Base-by-base conservation (phyloP, 2,329 filamentous ascomycete species). In the Beauveria sp. region DNA sequence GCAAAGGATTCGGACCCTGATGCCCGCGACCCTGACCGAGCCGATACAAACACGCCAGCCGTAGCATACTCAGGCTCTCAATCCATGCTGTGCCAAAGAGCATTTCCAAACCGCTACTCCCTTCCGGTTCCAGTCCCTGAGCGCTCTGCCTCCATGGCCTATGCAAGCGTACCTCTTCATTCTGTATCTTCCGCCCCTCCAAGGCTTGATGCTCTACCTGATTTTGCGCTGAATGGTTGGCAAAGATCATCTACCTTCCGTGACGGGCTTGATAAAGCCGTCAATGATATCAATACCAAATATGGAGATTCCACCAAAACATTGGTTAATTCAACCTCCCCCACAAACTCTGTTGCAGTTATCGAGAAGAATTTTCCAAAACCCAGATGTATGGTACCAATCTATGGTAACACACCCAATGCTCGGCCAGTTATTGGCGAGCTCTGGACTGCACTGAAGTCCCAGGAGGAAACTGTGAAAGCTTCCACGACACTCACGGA, bases 231-330 rank as follows among this genome's bases (percentile, higher is more conserved):
- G 6, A 67, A 66, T 50, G 65, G 55, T 12, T 52, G 70, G 18
- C 64, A 67, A 34, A 65, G 66, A 55, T 70, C 70, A 2, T 70
- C 68, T 9, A 70, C 70, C 6, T 70, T 74, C 58, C 65, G 68
- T 50, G 63, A 64, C 30, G 66, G 61, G 34, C 64, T 74, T 30
- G 71, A 74, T 49, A 70, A 70, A 55, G 67, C 68, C 45, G 70
- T 67, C 6, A 66, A 68, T 34, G 68, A 70, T 30, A 71, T 72
- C 57, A 67, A 70, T 49, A 61, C 63, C 53, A 69, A 71, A 49
- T 70, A 72, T 50, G 66, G 63, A 49, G 63, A 64, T n/a, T 59
- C 54, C 7, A 63, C 43, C 46, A 52, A 57, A n/a, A 9, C 47
- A 52, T 58, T 40, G 20, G 16, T 58, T 52, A 38, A 28, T 18